Evolutionary conservation across 257 asterid species (phyloP).

Genomic region (Solanum pennellii): DNA sequence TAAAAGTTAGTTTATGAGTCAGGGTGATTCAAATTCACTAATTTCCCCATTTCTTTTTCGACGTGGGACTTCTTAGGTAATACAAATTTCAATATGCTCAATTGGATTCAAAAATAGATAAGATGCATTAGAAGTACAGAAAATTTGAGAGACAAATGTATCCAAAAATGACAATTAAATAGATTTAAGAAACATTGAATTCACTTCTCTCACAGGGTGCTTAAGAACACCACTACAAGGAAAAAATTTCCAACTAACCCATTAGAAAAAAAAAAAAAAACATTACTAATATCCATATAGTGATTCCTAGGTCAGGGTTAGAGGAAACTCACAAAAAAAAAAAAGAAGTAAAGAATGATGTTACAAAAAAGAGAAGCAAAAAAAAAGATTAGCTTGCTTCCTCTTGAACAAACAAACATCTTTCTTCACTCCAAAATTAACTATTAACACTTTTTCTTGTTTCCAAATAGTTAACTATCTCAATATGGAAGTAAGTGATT

Average conservation of each 20-base stretch:
- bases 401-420: constrained; percentile 6
- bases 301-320: background rate
- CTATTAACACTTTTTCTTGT: background rate
- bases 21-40: background rate
- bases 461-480: background rate
- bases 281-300: background rate
- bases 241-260: background rate
- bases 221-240: constrained; percentile 17
- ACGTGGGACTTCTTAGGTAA: background rate
- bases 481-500: background rate
- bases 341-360: background rate
- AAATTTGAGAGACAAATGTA: background rate
- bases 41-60: background rate
- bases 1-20: background rate
- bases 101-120: background rate
- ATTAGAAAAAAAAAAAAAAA: background rate
- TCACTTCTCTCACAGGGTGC: constrained; percentile 13
- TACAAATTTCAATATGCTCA: background rate
- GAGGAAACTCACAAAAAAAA: background rate
- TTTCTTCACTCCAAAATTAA: background rate
- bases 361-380: constrained; percentile 11
- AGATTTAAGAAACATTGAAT: background rate
- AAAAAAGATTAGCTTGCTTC: background rate
- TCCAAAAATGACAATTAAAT: background rate
- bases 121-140: background rate